A percentile compares a stretch with the other conserved stretches of the same genome.
Conservation (phyloP, 176 grass and related monocot species). For the Stipa capillata region DNA sequence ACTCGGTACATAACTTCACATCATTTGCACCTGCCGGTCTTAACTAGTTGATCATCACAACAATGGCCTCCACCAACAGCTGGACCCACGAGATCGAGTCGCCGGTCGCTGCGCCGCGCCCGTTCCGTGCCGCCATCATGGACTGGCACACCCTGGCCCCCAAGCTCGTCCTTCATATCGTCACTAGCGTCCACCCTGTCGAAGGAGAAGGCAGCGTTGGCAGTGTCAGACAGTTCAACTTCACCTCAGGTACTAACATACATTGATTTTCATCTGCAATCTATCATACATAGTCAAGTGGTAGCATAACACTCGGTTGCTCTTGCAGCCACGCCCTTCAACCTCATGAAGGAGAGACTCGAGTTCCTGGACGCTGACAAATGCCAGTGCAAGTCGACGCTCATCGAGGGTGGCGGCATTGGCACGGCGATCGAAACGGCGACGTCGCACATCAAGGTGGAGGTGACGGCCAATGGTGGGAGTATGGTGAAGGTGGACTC, state of each 20-base stretch:
- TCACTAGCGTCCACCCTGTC: conserved; percentile 34
- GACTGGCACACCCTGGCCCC: conserved; percentile 75
- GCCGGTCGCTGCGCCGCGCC: conserved; percentile 28
- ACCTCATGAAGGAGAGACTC: conserved; percentile 45
- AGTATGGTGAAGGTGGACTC: conserved; percentile 45
- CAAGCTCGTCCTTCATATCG: conserved; percentile 40
- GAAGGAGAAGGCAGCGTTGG: conserved; percentile 41
- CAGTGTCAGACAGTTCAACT: conserved; percentile 82
- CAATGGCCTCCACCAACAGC: conserved; percentile 24
- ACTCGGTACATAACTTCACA: no score
- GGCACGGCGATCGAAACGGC: conserved; percentile 31
- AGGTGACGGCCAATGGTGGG: conserved; percentile 39
- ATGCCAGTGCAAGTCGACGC: conserved; percentile 47
- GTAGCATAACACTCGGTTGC: no score
- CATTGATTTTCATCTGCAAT: not conserved
- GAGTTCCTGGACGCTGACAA: conserved; percentile 53
- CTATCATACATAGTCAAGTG: not conserved
- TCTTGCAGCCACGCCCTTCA: conserved; percentile 44
- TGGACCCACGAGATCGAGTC: conserved; percentile 48
- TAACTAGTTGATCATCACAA: not conserved
- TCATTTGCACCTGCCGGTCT: not conserved
- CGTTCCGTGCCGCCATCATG: conserved; percentile 54
- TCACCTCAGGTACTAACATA: conserved; percentile 44
- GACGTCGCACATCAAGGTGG: conserved; percentile 53
- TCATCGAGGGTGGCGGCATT: conserved; percentile 60